Evolutionary conservation across 257 asterid genomes (phyloP), one percentile per base, ranked within the genome.

Genomic region (Nicotiana tabacum): DNA sequence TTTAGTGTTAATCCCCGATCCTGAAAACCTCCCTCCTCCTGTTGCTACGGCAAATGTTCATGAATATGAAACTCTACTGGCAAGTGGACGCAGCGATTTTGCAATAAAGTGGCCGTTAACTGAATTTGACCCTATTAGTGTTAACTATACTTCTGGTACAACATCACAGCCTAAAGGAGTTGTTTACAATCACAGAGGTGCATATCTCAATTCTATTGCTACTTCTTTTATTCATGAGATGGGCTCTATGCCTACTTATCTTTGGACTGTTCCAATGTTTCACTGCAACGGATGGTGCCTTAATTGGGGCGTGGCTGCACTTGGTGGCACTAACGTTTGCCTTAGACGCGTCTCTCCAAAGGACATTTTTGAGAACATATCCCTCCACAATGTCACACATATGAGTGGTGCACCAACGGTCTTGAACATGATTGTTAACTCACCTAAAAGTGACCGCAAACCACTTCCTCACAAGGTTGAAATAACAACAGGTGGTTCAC

Each of bases 191-290:
- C 90, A 88, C 30, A 85, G 90, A 51, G 90, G 90, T n/a, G 89
- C 90, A 11, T 88, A 88, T 64, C 84, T 88, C 33, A 88, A 85
- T 66, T 30, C 90, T 39, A 83, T 88, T 30, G 78, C 87, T 0
- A 70, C 90, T 3, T 65, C 67, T 78, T 76, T 78, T 24, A 62
- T 85, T 65, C 90, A 88, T 66, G 87, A 72, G 29, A 88, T 85
- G 90, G 35, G 83, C 29, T 46, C 78, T 13, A 72, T 81, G 86
- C 89, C 89, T 15, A 84, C 80, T 51, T 88, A 88, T 64, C 87
- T 88, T 37, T 88, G 89, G 90, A 88, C 90, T 4, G 89, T 88
- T n/a, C 90, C 90, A 17, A 88, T 83, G 82, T 88, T 88, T 74
- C 90, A 88, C 74, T 88, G 90, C 83, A 88, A 88, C 0, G 89